Evolutionary conservation across 2,329 filamentous ascomycete genomes (phyloP).

Genomic region (Penicillium paneum): DNA sequence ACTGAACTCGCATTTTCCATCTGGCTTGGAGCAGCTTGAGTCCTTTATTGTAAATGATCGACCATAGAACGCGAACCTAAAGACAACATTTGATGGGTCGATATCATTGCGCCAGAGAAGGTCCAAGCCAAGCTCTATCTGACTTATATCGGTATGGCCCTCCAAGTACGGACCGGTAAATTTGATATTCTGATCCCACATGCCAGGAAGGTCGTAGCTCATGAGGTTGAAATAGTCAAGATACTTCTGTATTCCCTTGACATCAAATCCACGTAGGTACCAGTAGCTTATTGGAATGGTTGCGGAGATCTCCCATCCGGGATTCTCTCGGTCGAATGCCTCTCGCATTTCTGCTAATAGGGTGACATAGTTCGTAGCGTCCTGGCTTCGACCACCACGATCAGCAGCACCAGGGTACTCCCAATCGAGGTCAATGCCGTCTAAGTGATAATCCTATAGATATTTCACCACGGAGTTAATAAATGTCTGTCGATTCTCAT

Average conservation of each 20-base stretch:
- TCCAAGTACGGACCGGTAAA: slow-evolving; percentile 21
- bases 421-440: background rate
- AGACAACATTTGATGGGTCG: slow-evolving; percentile 25
- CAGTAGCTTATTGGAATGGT: slow-evolving; percentile 29
- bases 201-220: slow-evolving; percentile 30
- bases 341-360: background rate
- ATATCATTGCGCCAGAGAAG: slow-evolving; percentile 30
- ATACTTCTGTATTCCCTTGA: slow-evolving; percentile 9
- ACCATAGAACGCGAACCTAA: slow-evolving; percentile 31
- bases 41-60: slow-evolving; percentile 19
- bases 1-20: slow-evolving; percentile 27
- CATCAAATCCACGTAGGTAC: slow-evolving; percentile 32
- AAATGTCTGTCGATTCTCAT: background rate
- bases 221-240: slow-evolving; percentile 32
- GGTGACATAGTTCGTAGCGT: background rate
- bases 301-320: slow-evolving; percentile 15
- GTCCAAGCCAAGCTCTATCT: slow-evolving; percentile 28
- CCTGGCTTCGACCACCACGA: fast-evolving
- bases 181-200: slow-evolving; percentile 25
- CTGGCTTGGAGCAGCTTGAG: slow-evolving; percentile 23
- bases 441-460: background rate
- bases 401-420: background rate
- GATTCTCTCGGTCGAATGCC: background rate
- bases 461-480: background rate
- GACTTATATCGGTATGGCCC: slow-evolving; percentile 34